A percentile compares a stretch with the other conserved stretches of the same genome.
These are phyloP conservation scores for Capsicum pubescens DNA, from an alignment of 257 asterid species.

Conservation along the genomic window DNA sequence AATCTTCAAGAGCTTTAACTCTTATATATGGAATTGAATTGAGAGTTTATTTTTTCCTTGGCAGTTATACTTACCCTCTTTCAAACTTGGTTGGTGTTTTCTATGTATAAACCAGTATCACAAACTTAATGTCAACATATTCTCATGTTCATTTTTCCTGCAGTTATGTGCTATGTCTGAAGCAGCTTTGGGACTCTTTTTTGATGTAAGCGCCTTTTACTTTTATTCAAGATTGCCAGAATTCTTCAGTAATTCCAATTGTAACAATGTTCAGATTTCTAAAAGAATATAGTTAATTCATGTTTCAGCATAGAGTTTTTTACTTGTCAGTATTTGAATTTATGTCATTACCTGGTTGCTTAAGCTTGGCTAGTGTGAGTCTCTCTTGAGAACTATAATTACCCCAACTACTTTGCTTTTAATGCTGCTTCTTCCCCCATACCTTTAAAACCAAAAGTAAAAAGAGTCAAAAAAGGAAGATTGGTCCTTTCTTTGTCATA, in stretches of 20 bases:
- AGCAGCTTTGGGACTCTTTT: constrained; percentile 94
- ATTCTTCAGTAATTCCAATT: constrained; percentile 72
- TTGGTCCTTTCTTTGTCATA: background rate
- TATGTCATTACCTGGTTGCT: no score
- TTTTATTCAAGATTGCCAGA: constrained; percentile 91
- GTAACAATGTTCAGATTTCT: constrained; percentile 20
- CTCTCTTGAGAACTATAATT: background rate
- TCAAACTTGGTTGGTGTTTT: background rate
- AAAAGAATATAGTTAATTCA: background rate
- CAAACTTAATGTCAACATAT: constrained; percentile 9
- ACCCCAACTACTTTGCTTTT: background rate
- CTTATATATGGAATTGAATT: background rate
- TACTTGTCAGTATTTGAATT: no score
- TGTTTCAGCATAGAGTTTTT: no score
- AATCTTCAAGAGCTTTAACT: background rate
- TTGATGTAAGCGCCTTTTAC: constrained; percentile 93
- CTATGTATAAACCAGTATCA: constrained; percentile 11
- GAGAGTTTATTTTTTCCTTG: background rate
- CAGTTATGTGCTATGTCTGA: constrained; percentile 99
- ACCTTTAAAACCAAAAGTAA: background rate
- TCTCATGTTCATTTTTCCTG: constrained; percentile 36
- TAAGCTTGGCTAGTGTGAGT: no score
- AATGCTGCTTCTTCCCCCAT: constrained; percentile 4
- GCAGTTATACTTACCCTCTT: background rate
- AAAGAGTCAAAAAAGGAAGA: background rate